Percentiles rank a stretch among this genome's conserved stretches.
phyloP scores from a whole-genome alignment of 164 flowering plant genomes.

The Nymphaea thermarum region DNA sequence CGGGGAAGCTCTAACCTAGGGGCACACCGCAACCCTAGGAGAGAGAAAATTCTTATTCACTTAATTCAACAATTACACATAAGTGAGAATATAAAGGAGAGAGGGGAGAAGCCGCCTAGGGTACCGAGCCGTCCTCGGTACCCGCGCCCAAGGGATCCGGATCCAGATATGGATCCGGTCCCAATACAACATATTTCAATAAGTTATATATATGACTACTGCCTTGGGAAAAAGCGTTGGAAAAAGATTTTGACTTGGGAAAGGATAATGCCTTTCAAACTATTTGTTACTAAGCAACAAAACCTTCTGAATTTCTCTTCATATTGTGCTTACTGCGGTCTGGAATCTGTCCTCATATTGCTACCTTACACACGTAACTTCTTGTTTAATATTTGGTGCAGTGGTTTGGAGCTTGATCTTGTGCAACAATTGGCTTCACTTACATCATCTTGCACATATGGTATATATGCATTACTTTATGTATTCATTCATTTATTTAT shows the following conservation, averaged over 20 bases:
- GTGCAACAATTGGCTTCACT: constrained; percentile 54
- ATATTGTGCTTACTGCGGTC: not conserved
- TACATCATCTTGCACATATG: constrained; percentile 14
- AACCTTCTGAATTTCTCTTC: not conserved
- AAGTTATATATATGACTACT: not conserved
- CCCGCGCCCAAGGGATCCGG: too few relatives aligned
- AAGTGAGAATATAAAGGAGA: too few relatives aligned
- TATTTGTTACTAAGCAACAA: not conserved
- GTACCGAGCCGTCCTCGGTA: too few relatives aligned
- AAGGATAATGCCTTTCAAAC: too few relatives aligned
- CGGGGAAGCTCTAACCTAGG: too few relatives aligned
- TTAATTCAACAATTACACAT: too few relatives aligned
- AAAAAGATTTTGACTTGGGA: too few relatives aligned
- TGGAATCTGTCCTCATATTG: not conserved
- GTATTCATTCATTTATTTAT: not conserved
- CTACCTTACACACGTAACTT: not conserved
- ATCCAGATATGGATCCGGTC: not conserved
- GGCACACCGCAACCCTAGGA: too few relatives aligned
- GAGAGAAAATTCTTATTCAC: too few relatives aligned
- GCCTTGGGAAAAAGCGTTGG: too few relatives aligned
- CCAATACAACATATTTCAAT: not conserved
- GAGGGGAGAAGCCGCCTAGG: too few relatives aligned
- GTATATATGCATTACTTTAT: not conserved
- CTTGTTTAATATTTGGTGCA: constrained; percentile 13
- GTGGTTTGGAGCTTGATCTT: constrained; percentile 42